Percentiles rank a stretch among this genome's conserved stretches.
These are phyloP conservation scores for Cladosporium sp. DNA, from an alignment of 2,329 filamentous ascomycete species.

Conservation along the genomic window DNA sequence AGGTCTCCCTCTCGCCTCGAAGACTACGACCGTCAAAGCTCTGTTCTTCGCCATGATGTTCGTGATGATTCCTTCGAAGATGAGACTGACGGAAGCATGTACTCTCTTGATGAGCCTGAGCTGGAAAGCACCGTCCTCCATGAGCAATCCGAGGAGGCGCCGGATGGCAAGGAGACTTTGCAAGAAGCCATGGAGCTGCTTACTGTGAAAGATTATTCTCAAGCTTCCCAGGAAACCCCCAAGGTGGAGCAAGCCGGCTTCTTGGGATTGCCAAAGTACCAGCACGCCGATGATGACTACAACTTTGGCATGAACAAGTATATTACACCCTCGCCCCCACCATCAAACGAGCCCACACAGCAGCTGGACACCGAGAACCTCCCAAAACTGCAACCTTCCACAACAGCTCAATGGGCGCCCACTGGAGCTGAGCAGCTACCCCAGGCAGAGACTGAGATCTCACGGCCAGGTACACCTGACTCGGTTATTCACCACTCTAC, in stretches of 20 bases:
- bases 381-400: constrained; percentile 28
- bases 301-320: constrained; percentile 57
- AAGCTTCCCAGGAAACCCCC: constrained; percentile 24
- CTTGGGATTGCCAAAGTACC: constrained; percentile 37
- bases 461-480: constrained; percentile 67
- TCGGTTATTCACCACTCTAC: constrained; percentile 77
- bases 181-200: constrained; percentile 38
- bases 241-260: constrained; percentile 27
- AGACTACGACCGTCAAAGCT: constrained; percentile 48
- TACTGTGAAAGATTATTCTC: constrained; percentile 37
- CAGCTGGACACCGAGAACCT: constrained; percentile 25
- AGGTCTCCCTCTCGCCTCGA: constrained; percentile 49
- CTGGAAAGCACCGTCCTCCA: constrained; percentile 33
- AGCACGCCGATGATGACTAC: constrained; percentile 51
- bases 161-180: constrained; percentile 35
- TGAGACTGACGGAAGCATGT: constrained; percentile 56
- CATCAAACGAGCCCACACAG: constrained; percentile 27
- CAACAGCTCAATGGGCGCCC: constrained; percentile 18
- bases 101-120: constrained; percentile 46
- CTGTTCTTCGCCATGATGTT: constrained; percentile 57
- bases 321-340: constrained; percentile 49
- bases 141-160: constrained; percentile 17
- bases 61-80: constrained; percentile 44
- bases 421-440: constrained; percentile 25
- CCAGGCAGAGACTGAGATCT: constrained; percentile 24